Evolutionary conservation across 2,329 filamentous ascomycete genomes (phyloP).

Genomic region (Trematosphaeria pertusa): DNA sequence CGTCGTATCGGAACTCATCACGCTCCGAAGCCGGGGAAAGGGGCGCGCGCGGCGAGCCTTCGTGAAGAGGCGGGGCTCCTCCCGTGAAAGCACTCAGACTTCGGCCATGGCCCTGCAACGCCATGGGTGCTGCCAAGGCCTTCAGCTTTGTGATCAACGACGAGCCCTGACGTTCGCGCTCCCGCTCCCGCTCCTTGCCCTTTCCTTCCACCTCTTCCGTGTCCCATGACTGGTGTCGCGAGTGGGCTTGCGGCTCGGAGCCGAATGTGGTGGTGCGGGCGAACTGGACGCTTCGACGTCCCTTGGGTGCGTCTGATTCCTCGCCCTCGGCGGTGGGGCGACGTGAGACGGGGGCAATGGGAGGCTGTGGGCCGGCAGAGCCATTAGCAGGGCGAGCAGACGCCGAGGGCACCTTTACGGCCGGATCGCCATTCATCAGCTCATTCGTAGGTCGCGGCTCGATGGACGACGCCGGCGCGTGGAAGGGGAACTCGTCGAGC

Average conservation of each 20-base stretch:
- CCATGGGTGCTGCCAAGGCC: slow-evolving; percentile 68
- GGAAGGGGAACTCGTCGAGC: slow-evolving; percentile 47
- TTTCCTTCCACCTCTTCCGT: slow-evolving; percentile 67
- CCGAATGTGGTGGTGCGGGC: slow-evolving; percentile 55
- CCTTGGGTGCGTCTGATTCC: slow-evolving; percentile 41
- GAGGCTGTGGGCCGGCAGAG: slow-evolving; percentile 31
- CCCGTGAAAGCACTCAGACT: slow-evolving; percentile 57
- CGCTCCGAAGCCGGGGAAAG: slow-evolving; percentile 58
- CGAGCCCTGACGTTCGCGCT: slow-evolving; percentile 57
- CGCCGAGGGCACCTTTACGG: slow-evolving; percentile 23
- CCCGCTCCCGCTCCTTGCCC: slow-evolving; percentile 51
- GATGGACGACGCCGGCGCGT: slow-evolving; percentile 23
- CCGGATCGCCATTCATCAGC: slow-evolving; percentile 22
- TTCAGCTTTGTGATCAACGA: slow-evolving; percentile 82
- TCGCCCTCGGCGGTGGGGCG: slow-evolving; percentile 41
- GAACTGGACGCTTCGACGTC: slow-evolving; percentile 78
- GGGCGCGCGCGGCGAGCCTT: slow-evolving; percentile 47
- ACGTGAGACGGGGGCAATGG: slow-evolving; percentile 42
- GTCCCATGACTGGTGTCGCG: slow-evolving; percentile 70
- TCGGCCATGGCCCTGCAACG: slow-evolving; percentile 58
- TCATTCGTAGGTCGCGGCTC: slow-evolving; percentile 27
- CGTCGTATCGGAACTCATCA: slow-evolving; percentile 58
- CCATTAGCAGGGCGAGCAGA: slow-evolving; percentile 31
- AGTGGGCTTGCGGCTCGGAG: slow-evolving; percentile 58
- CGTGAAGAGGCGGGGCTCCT: slow-evolving; percentile 45